phyloP scores from a whole-genome alignment of 805 yeast species.

The Candida parachauliodes region DNA sequence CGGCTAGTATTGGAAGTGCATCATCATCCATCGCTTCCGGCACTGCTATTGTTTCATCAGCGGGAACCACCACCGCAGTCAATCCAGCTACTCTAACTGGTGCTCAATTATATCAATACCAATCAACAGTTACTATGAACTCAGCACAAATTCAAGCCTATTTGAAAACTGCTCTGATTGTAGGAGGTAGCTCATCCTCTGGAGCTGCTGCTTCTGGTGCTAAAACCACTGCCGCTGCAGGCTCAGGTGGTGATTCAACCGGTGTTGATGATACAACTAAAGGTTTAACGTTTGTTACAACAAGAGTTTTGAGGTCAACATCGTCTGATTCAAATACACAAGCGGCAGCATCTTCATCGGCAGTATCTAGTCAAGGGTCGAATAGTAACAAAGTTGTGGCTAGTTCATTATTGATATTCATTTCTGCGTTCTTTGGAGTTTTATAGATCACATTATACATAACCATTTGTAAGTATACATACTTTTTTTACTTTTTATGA shows the following conservation, averaged over 20 bases:
- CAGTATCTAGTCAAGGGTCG: not conserved
- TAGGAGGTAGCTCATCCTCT: conserved; percentile 5
- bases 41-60: conserved; percentile 9
- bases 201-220: conserved; percentile 14
- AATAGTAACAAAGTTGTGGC: not conserved
- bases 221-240: conserved; percentile 9
- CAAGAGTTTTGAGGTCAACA: conserved; percentile 25
- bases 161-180: conserved; percentile 5
- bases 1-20: conserved; percentile 7
- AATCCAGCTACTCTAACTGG: conserved; percentile 13
- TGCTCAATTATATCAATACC: conserved; percentile 11
- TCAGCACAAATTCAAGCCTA: conserved; percentile 11
- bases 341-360: not conserved
- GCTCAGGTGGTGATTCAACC: conserved; percentile 11
- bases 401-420: not conserved
- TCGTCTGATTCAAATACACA: not conserved
- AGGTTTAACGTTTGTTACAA: conserved; percentile 27
- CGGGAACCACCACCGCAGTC: conserved; percentile 8
- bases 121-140: conserved; percentile 12
- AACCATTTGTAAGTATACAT: no score
- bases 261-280: conserved; percentile 21
- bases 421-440: conserved; percentile 1
- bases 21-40: no score
- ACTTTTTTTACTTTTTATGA: no score
- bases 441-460: conserved; percentile 2